Percentiles rank a stretch among this genome's conserved stretches.
Evolutionary conservation across 2,329 filamentous ascomycete species (phyloP).

Genomic region (Metarhizium sp.): DNA sequence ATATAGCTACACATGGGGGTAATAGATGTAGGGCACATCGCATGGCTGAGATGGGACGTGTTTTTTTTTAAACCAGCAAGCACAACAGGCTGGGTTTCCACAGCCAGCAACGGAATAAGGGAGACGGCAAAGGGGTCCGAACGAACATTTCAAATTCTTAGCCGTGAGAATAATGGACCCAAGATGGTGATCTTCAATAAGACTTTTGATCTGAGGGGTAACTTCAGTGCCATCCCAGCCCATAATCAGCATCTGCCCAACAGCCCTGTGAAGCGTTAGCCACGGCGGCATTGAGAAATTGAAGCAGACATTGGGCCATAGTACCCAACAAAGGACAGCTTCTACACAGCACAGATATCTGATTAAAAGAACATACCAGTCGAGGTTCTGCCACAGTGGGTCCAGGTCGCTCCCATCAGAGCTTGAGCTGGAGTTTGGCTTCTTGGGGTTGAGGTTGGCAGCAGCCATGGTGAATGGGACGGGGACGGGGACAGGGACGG

Average conservation of each 20-base stretch:
- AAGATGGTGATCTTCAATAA: slow-evolving; percentile 78
- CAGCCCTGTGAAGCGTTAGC: slow-evolving; percentile 38
- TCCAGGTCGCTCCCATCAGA: slow-evolving; percentile 28
- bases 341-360: background rate
- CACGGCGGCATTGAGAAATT: background rate
- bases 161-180: slow-evolving; percentile 79
- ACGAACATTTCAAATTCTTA: slow-evolving; percentile 74
- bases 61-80: no score
- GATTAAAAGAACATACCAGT: slow-evolving; percentile 50
- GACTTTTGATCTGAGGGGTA: slow-evolving; percentile 69
- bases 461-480: slow-evolving; percentile 15
- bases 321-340: background rate
- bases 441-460: slow-evolving; percentile 18
- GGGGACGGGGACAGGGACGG: slow-evolving; percentile 13
- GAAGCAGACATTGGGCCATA: background rate
- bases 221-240: slow-evolving; percentile 80
- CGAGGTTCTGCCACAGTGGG: slow-evolving; percentile 65
- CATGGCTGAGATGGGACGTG: no score
- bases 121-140: background rate
- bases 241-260: slow-evolving; percentile 74
- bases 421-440: slow-evolving; percentile 8
- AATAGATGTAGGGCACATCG: no score
- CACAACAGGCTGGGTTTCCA: background rate
- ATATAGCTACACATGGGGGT: no score
- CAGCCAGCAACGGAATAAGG: background rate